Conservation (phyloP, 1,284 basidiomycete species). For the Boletus austroedulis region DNA sequence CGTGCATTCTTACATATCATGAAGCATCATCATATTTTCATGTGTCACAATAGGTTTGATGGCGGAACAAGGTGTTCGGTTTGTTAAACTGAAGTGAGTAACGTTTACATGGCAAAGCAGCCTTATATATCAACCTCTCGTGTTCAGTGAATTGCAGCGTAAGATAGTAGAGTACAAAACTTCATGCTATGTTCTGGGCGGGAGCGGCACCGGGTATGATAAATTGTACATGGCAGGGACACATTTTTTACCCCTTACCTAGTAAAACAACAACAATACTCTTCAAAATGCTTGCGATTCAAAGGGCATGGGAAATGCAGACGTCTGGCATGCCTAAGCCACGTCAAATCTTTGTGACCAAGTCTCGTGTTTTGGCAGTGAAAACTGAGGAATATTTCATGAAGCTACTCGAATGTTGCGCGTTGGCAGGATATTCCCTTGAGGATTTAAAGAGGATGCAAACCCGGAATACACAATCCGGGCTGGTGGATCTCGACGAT, state of each 20-base stretch:
- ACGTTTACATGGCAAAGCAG: constrained; percentile 8
- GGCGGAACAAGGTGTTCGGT: constrained; percentile 44
- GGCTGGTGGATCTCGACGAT: constrained; percentile 50
- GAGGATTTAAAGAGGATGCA: constrained; percentile 39
- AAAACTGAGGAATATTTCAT: constrained; percentile 68
- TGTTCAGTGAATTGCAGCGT: constrained; percentile 51
- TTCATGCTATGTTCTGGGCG: constrained; percentile 69
- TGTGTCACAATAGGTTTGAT: constrained; percentile 39
- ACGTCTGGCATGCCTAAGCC: constrained; percentile 38
- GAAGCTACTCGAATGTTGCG: constrained; percentile 50
- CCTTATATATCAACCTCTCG: background rate
- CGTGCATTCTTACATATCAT: constrained; percentile 11
- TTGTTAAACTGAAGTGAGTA: constrained; percentile 54
- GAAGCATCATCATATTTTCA: constrained; percentile 10
- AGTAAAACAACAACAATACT: constrained; percentile 76
- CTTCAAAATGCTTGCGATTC: constrained; percentile 69
- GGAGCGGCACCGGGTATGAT: constrained; percentile 70
- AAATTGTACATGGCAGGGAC: background rate
- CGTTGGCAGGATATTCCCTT: constrained; percentile 39
- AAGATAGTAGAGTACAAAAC: constrained; percentile 56
- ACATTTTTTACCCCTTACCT: background rate
- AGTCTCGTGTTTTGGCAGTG: constrained; percentile 59
- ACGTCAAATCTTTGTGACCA: constrained; percentile 71
- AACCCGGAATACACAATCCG: constrained; percentile 31
- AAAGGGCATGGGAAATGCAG: constrained; percentile 46